Conservation (phyloP, 441 rosid genomes). For the Isatis lusitanica region DNA sequence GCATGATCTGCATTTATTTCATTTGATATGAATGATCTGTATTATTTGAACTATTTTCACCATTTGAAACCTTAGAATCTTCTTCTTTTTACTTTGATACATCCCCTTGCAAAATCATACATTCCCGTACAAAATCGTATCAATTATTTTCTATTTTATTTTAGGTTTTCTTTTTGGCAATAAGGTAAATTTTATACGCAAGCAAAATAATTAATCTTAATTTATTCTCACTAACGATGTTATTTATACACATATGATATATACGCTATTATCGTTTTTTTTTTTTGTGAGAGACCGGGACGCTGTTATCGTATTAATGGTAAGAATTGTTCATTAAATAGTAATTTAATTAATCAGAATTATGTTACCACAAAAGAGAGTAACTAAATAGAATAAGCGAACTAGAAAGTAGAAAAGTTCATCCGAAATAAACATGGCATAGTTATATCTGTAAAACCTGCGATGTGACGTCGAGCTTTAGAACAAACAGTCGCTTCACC, state of each 20-base stretch:
- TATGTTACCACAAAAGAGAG: not conserved
- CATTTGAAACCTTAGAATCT: no score
- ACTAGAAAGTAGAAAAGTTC: not conserved
- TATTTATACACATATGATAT: not conserved
- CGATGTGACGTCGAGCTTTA: slow-evolving; percentile 27
- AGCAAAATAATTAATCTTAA: not conserved
- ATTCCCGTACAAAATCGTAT: slow-evolving; percentile 22
- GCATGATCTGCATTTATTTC: no score
- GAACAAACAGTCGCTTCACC: slow-evolving; percentile 35
- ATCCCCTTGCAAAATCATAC: no score
- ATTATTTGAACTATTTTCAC: no score
- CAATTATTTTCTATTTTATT: not conserved
- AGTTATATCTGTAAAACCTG: not conserved
- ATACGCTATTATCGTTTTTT: not conserved
- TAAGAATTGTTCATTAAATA: not conserved
- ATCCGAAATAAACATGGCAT: not conserved
- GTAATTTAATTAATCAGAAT: not conserved
- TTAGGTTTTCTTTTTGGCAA: not conserved
- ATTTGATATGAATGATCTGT: no score
- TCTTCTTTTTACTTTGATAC: no score
- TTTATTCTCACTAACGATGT: not conserved
- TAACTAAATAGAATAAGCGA: not conserved
- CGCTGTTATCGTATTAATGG: not conserved
- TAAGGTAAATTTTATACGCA: not conserved
- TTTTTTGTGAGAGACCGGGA: no score